Evolutionary conservation across 2,329 filamentous ascomycete genomes (phyloP).

Genomic region (Venturiaceae sp.): DNA sequence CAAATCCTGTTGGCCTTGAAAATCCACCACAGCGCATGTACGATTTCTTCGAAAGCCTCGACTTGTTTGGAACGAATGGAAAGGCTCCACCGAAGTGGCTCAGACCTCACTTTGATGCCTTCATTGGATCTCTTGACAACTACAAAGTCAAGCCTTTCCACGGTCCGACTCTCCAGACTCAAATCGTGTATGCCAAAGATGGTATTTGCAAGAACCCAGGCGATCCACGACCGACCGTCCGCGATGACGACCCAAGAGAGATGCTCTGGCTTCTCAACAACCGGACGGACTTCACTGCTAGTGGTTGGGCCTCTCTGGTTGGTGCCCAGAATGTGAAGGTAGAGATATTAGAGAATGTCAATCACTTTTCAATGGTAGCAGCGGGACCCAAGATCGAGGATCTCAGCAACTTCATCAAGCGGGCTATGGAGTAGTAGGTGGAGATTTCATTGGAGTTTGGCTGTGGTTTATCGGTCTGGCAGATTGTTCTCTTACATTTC

Average conservation of each 20-base stretch:
- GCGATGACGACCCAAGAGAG: conserved; percentile 32
- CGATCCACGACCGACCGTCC: conserved; percentile 26
- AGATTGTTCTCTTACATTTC: background rate
- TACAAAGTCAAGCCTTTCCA: conserved; percentile 25
- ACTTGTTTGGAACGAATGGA: conserved; percentile 30
- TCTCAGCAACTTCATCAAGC: background rate
- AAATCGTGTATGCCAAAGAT: conserved; percentile 38
- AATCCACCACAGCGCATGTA: conserved; percentile 49
- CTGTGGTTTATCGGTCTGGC: background rate
- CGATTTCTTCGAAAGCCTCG: conserved; percentile 37
- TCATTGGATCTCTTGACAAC: conserved; percentile 36
- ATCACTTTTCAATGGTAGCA: conserved; percentile 31
- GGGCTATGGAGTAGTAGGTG: background rate
- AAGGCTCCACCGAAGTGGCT: conserved; percentile 35
- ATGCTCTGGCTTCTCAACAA: conserved; percentile 41
- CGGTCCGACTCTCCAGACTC: conserved; percentile 28
- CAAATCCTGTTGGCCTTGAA: conserved; percentile 38
- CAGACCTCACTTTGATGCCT: conserved; percentile 41
- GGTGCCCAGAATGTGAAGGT: conserved; percentile 24
- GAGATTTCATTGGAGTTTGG: background rate
- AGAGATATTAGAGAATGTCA: conserved; percentile 19
- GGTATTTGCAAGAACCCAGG: conserved; percentile 29
- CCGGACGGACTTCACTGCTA: conserved; percentile 36
- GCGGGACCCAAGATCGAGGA: background rate
- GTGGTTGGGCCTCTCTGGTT: conserved; percentile 37